Percentiles rank a stretch among this genome's conserved stretches.
Evolutionary conservation across 2,329 filamentous ascomycete species (phyloP).

Genomic region (Fusarium sp.): DNA sequence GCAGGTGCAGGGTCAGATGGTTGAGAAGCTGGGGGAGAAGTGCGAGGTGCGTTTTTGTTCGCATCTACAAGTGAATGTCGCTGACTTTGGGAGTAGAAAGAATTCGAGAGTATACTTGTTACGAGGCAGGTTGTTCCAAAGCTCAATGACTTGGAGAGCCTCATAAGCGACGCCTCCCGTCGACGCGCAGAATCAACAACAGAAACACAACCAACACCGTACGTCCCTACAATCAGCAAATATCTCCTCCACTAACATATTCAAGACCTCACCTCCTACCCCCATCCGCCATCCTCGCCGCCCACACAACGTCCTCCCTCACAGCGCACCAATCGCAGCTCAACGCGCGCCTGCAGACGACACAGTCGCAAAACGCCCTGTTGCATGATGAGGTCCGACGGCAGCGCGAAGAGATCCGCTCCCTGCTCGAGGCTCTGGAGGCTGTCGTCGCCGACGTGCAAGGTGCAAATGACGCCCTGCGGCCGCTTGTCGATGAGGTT

Average conservation of each 20-base stretch:
- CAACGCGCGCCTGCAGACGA: slow-evolving; percentile 64
- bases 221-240: slow-evolving; percentile 38
- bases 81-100: slow-evolving; percentile 50
- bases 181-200: slow-evolving; percentile 37
- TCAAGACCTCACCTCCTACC: slow-evolving; percentile 64
- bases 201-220: slow-evolving; percentile 55
- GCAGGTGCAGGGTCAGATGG: slow-evolving; percentile 66
- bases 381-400: slow-evolving; percentile 59
- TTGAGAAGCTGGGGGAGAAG: slow-evolving; percentile 61
- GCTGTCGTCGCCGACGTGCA: slow-evolving; percentile 62
- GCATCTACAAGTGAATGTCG: background rate
- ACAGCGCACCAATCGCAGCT: slow-evolving; percentile 62
- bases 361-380: slow-evolving; percentile 63
- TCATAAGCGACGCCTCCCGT: slow-evolving; percentile 60
- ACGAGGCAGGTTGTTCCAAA: slow-evolving; percentile 62
- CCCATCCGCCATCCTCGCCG: slow-evolving; percentile 59
- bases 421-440: slow-evolving; percentile 59
- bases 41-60: slow-evolving; percentile 54
- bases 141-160: slow-evolving; percentile 65
- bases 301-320: slow-evolving; percentile 63
- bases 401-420: slow-evolving; percentile 64
- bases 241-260: background rate
- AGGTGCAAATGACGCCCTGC: slow-evolving; percentile 59
- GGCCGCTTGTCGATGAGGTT: slow-evolving; percentile 56
- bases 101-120: slow-evolving; percentile 64